Evolutionary conservation across 2,329 filamentous ascomycete species (phyloP), one percentile per base, ranked within the genome.

Genomic region (Pseudofabraea citricarpa): DNA sequence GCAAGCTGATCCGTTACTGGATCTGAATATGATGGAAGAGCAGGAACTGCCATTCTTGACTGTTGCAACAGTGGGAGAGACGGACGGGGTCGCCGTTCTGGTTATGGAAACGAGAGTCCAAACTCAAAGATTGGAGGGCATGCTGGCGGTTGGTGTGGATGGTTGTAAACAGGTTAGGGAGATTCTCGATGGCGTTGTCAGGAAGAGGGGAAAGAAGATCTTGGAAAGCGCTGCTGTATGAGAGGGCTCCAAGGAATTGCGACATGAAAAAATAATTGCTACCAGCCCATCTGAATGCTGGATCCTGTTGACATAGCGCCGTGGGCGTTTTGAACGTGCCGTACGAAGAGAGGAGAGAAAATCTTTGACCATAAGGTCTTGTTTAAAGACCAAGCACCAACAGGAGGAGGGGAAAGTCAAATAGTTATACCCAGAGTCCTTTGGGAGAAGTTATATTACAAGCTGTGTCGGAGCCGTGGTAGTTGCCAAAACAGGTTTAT

Each of bases 71-170:
- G 70, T 89, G 16, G 86, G 87, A 1, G 76, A 73, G 5, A 80
- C 74, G 37, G 87, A 91, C 59, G 83, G 82, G 55, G 83, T 97
- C 2, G 82, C 79, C 2, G 85, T 90, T 6, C 67, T 95, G 50
- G 77, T 90, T 10, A 87, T 94, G 74, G 93, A 97, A 72, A 93
- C 84, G 43, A 80, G 88, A 37, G 83, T 95, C n/a, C 86, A 94
- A 64, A 79, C 86, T 50, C 75, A 75, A 45, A 77, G 90, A 45
- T 62, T 97, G 47, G 91, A 98, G 68, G 87, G 87, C 1, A 95
- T 98, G 90, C 69, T 98, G 55, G 89, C 87, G 0, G 89, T 95
- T 1, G 91, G 86, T 0, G 81, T 96, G 38, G 90, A 96, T 62
- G 93, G 90, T 5, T 97, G 91, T 65, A 89, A 85, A 66, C 85